Evolutionary conservation across 768 basidiomycete genomes (phyloP).

Genomic region (Lentinus brumalis): DNA sequence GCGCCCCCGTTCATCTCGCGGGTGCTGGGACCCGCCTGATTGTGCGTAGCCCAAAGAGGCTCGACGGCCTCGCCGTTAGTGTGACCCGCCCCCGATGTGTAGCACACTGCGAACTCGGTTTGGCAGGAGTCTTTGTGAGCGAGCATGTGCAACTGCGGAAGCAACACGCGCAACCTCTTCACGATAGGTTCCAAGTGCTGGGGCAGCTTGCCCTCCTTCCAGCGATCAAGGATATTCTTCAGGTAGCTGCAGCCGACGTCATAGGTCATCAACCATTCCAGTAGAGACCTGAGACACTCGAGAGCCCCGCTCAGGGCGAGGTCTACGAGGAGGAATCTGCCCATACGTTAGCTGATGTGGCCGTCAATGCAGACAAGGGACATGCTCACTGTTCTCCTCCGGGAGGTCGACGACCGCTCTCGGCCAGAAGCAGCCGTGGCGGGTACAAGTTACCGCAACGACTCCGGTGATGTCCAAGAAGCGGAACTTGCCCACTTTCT

Average conservation of each 20-base stretch:
- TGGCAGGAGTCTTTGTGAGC: constrained; percentile 6
- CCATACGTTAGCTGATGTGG: too few species aligned
- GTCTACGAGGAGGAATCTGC: too few species aligned
- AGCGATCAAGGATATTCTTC: not conserved
- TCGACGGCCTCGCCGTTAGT: constrained; percentile 1
- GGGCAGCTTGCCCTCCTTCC: not conserved
- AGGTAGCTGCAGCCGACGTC: not conserved
- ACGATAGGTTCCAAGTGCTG: not conserved
- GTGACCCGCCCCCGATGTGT: not conserved
- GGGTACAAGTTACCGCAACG: not conserved
- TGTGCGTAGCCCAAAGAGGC: not conserved
- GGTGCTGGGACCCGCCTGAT: not conserved
- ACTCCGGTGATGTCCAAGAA: not conserved
- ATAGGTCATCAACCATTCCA: not conserved
- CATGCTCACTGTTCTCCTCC: not conserved
- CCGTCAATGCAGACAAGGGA: not conserved
- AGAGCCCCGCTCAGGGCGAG: too few species aligned
- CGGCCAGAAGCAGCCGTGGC: not conserved
- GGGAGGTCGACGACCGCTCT: not conserved
- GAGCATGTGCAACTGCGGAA: not conserved
- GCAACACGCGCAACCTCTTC: not conserved
- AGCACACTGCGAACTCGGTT: not conserved
- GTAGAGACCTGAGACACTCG: too few species aligned
- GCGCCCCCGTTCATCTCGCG: constrained; percentile 5
- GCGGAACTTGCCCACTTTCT: not conserved